A percentile compares a stretch with the other conserved stretches of the same genome.
Conservation (phyloP, 345 rosid species). For the Turritis glabra region DNA sequence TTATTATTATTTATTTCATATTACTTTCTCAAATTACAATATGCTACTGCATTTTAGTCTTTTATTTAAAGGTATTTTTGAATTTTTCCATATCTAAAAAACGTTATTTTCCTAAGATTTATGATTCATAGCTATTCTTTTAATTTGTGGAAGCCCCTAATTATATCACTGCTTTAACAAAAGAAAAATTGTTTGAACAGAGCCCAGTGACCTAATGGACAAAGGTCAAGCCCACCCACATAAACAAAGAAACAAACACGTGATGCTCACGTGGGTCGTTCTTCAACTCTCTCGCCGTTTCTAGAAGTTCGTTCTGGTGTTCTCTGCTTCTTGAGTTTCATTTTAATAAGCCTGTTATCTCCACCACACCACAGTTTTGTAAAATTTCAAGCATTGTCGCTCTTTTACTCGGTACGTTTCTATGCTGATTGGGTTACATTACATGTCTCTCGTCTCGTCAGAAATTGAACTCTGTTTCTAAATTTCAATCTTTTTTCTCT, state of each 20-base stretch:
- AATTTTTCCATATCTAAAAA: too few species aligned
- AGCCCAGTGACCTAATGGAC: too few species aligned
- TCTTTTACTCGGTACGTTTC: background rate
- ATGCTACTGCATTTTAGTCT: too few species aligned
- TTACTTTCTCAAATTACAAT: too few species aligned
- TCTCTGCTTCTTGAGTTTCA: background rate
- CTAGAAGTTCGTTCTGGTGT: slow-evolving; percentile 6
- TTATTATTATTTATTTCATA: too few species aligned
- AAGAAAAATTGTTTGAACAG: too few species aligned
- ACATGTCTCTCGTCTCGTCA: background rate
- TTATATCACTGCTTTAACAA: too few species aligned
- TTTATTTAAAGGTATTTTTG: too few species aligned
- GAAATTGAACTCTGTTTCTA: background rate
- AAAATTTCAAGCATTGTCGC: background rate
- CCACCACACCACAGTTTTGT: background rate
- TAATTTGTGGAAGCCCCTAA: too few species aligned
- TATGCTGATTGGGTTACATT: too few species aligned
- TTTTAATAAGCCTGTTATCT: background rate
- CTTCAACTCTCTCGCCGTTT: slow-evolving; percentile 26
- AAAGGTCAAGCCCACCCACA: background rate
- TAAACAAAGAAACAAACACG: slow-evolving; percentile 12
- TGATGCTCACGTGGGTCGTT: slow-evolving; percentile 16
- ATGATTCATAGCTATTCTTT: too few species aligned
- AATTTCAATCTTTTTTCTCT: background rate
- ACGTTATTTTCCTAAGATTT: too few species aligned